Evolutionary conservation across 257 asterid species (phyloP), one percentile per base, ranked within the genome.

Genomic region (Solanum dulcamara): DNA sequence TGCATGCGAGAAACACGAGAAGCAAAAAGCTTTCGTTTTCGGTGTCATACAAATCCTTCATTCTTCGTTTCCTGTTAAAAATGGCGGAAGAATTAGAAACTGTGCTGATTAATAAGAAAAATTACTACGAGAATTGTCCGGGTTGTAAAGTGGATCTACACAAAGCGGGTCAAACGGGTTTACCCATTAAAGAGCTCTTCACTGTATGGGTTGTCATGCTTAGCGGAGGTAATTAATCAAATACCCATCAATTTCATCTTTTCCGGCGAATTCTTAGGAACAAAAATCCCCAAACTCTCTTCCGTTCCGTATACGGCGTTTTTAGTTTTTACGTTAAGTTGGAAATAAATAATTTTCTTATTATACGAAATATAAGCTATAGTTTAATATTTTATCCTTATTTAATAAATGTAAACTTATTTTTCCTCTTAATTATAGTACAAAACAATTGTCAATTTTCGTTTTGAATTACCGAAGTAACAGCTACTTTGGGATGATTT

Each of bases 91-190:
- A 32, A 66, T 66, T 66, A 66, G 92, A 87, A 87, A 83, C 89
- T 10, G 64, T 87, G 79, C 85, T 91, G 84, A 28, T 62, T 2
- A 84, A 70, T 51, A 80, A 80, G 15, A 89, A 81, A 10, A 33
- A 90, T 0, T 93, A 88, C 87, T 62, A 88, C 8, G 92, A 92
- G 22, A 92, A 91, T 1, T 93, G 97, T 86, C 90, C 95, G 1
- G 97, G 97, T 5, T 93, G 97, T 82, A 85, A 83, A 71, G 90
- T 92, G 81, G 95, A 93, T 86, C 91, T 71, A 7, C 87, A 66
- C 17, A 93, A 90, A 42, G 70, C 85, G 14, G 24, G 53, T 6
- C 91, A 90, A 2, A 83, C 88, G 33, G 93, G 95, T 9, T 5
- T 92, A 3, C 97, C 97, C 10, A 17, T 92, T 74, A 92, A 90